Evolutionary conservation across 352 stramenopile species (phyloP).

Genomic region (Stephanocyclus meneghinianus): DNA sequence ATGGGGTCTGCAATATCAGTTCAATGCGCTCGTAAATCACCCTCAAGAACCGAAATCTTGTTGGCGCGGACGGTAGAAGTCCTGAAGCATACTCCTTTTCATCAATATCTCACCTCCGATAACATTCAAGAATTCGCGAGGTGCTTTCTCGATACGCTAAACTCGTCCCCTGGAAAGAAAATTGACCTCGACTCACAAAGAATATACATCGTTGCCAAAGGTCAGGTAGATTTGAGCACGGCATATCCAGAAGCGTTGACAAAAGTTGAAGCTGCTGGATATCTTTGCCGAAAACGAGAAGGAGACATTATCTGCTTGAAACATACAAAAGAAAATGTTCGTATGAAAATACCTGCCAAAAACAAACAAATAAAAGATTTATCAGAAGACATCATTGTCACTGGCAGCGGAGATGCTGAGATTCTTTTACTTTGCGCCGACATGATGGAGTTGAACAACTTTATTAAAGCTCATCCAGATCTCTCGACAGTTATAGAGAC

Average conservation of each 20-base stretch:
- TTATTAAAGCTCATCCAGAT: conserved; percentile 38
- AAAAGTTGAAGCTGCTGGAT: conserved; percentile 48
- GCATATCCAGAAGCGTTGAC: conserved; percentile 26
- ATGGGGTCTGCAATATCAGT: conserved; percentile 3
- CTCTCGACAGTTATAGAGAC: conserved; percentile 28
- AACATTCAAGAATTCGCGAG: conserved; percentile 46
- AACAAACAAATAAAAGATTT: conserved; percentile 37
- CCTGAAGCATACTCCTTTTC: conserved; percentile 44
- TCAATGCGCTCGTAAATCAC: not conserved
- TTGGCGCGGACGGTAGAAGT: conserved; percentile 27
- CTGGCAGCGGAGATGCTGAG: conserved; percentile 17
- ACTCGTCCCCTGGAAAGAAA: conserved; percentile 16
- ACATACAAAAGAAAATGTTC: conserved; percentile 37
- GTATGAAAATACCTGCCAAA: conserved; percentile 19
- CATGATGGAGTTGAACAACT: conserved; percentile 37
- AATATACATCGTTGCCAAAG: conserved; percentile 46
- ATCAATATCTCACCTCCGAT: conserved; percentile 34
- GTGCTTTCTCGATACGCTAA: conserved; percentile 31
- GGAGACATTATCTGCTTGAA: conserved; percentile 47
- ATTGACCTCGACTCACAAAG: conserved; percentile 30
- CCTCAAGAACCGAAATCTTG: conserved; percentile 5
- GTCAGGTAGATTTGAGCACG: conserved; percentile 44
- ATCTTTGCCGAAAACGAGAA: conserved; percentile 47
- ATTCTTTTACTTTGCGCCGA: conserved; percentile 45
- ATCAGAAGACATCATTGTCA: conserved; percentile 42